A percentile compares a stretch with the other conserved stretches of the same genome.
Conservation (phyloP, 2,329 filamentous ascomycete species). For the Thielaviopsis ethacetica region DNA sequence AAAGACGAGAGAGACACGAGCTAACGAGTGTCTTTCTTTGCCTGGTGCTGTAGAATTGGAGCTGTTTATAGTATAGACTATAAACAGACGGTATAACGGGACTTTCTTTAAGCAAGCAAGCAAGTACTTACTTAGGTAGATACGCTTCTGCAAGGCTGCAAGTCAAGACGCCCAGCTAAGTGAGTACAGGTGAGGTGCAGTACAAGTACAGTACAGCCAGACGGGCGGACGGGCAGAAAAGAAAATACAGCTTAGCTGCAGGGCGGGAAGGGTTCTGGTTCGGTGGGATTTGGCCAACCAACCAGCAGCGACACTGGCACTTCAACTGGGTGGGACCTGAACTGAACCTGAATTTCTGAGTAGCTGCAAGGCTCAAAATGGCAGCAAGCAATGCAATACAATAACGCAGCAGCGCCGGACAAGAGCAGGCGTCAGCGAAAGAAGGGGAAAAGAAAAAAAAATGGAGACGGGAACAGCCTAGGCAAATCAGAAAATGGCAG, state of each 20-base stretch:
- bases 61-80: not conserved
- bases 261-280: not conserved
- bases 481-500: slow-evolving; percentile 8
- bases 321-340: not conserved
- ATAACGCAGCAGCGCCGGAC: not conserved
- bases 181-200: not conserved
- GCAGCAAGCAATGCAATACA: not conserved
- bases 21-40: not conserved
- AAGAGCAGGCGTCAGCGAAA: not conserved
- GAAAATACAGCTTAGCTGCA: not conserved
- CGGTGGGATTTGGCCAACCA: not conserved
- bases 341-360: not conserved
- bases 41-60: not conserved
- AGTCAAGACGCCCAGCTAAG: not conserved
- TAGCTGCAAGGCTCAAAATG: not conserved
- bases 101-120: no score
- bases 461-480: not conserved
- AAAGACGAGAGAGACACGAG: not conserved
- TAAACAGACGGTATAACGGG: not conserved
- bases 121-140: no score
- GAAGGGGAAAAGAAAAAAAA: not conserved
- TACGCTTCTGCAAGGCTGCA: slow-evolving; percentile 2
- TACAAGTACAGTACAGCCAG: not conserved
- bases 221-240: no score
- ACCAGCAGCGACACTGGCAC: not conserved